Conservation (phyloP, 2,329 filamentous ascomycete species). For the Colletotrichum sp. region DNA sequence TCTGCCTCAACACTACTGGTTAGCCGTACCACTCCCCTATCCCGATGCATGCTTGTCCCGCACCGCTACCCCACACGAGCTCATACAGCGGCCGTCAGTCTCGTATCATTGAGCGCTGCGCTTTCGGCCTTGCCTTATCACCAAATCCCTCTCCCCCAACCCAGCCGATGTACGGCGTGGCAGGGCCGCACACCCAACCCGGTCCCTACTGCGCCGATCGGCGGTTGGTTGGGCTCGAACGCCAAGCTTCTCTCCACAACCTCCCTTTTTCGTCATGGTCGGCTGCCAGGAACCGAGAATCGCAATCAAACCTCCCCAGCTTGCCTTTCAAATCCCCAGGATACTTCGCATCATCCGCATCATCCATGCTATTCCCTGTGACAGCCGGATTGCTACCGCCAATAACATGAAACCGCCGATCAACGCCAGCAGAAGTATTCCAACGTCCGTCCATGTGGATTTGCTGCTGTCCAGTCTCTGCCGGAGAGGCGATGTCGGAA, state of each 20-base stretch:
- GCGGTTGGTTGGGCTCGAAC: conserved; percentile 5
- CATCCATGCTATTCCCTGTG: conserved; percentile 3
- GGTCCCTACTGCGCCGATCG: conserved; percentile 5
- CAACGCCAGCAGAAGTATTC: neutral
- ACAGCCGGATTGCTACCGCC: neutral
- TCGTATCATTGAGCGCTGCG: conserved; percentile 14
- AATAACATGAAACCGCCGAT: conserved; percentile 1
- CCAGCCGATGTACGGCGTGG: conserved; percentile 14
- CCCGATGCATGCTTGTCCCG: neutral
- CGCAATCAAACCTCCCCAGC: conserved; percentile 1
- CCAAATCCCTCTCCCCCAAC: conserved; percentile 8
- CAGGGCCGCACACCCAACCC: neutral
- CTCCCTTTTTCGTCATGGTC: conserved; percentile 8
- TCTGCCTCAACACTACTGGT: neutral
- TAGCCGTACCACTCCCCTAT: neutral
- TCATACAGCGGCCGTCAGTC: conserved; percentile 2
- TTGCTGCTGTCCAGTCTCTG: conserved; percentile 4
- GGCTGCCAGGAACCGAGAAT: conserved; percentile 8
- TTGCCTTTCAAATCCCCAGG: neutral
- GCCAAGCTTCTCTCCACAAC: conserved; percentile 5
- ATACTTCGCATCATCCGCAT: neutral
- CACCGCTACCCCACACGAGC: conserved; percentile 1
- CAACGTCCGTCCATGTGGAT: conserved; percentile 11
- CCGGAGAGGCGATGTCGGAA: conserved; percentile 13
- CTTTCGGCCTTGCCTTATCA: conserved; percentile 16